Base-by-base conservation (phyloP, 352 stramenopile genomes). In the Globisporangium lucens region DNA sequence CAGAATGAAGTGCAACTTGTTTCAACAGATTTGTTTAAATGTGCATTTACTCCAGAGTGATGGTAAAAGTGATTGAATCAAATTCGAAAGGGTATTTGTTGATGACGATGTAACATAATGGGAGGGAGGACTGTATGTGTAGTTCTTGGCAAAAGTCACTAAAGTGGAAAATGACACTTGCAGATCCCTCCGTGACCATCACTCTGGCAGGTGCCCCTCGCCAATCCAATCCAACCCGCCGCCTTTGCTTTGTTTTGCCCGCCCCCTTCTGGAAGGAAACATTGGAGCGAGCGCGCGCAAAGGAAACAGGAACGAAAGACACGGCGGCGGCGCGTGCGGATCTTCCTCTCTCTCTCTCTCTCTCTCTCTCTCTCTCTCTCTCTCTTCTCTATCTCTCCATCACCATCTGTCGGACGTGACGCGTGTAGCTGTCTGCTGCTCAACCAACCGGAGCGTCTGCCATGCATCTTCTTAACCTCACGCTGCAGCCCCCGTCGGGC, bases 401-500 rank as follows among this genome's bases (percentile, higher is more conserved):
- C n/a, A 17, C 3, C 13, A 59, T 30, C 29, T 41, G 17, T 12
- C 9, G 24, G 13, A 17, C 53, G 53, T 59, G n/a, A 33, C 30
- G 27, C 20, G 27, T 27, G 53, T 3, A 43, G 2, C 17, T 41
- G 5, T 43, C 55, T 61, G 15, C 30, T 61, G 55, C 33, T 47
- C 5, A 22, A 51, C 43, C 17, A 22, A 29, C 4, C 30, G 7
- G 55, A 61, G 30, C 30, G 55, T 46, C 20, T 27, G 61, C 61
- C 49, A 96, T 96, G 89, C 85, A 96, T 72, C 78, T 96, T 24
- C 82, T 96, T 41, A 95, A 95, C 76, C 77, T 96, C 43, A 95
- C 89, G 78, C 87, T 96, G 67, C 88, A 95, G 75, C 78, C 87
- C 67, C 87, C 87, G 52, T 83, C 87, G 72, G 87, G 77, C 52